Evolutionary conservation across 495 filamentous ascomycete species (phyloP), one percentile per base, ranked within the genome.

Genomic region (Wilcoxina mikolae): DNA sequence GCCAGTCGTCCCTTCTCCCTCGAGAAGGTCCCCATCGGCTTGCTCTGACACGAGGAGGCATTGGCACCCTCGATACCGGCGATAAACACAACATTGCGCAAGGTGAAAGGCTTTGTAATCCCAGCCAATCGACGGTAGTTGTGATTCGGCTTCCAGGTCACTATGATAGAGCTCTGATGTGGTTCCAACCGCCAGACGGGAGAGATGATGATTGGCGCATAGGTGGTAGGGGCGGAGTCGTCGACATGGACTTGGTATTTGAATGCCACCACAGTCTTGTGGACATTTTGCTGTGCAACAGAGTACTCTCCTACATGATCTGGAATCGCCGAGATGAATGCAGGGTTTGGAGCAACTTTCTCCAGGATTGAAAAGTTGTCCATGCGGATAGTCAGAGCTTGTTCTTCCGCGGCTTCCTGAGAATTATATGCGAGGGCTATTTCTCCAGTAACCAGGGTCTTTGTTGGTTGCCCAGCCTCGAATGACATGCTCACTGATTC

Each of bases 211-310:
- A 98, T 70, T 0, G 93, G 91, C 20, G 82, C 80, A 61, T 84
- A 83, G n/a, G 78, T 65, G 24, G 76, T 72, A 12, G 78, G 68
- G 51, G 77, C 77, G 17, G 69, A 57, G 42, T 74, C 74, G 26
- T 91, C 82, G 26, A 88, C 65, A 59, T 94, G 87, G n/a, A 95
- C 71, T 67, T 90, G 84, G 66, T 96, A 98, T 56, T 90, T 95
- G 72, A 98, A 98, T 27, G 85, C 91, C 2, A 91, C 81, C 0
- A 83, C 75, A 10, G 85, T 81, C 53, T 78, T 83, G 45, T 78
- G 73, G 51, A 95, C 76, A 58, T 77, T 81, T 7, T 79, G 72
- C 1, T 86, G 67, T 58, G 84, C 78, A 41, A 96, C 70, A 3
- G 72, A 76, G 68, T 94, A 99, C 62, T 91, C 84, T 42, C 90